phyloP scores from a whole-genome alignment of 306 rosid genomes.

The Cucurbita maxima region DNA sequence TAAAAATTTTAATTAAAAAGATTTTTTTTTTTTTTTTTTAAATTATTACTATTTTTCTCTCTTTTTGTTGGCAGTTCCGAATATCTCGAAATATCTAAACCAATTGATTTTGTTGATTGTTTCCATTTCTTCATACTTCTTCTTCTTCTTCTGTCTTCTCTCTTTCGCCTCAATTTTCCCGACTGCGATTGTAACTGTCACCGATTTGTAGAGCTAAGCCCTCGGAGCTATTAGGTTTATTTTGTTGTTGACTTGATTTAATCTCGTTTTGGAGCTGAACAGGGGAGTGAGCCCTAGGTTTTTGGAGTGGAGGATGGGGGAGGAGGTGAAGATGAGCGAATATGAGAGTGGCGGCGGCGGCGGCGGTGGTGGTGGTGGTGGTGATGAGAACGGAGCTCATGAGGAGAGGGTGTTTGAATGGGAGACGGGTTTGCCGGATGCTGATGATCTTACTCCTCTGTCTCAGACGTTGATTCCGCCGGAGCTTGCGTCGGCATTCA shows the following conservation, averaged over 20 bases:
- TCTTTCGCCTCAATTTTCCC: slow-evolving; percentile 13
- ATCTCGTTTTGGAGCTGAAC: background rate
- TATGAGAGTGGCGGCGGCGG: slow-evolving; percentile 12
- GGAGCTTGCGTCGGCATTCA: slow-evolving; percentile 75
- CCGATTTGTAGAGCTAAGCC: background rate
- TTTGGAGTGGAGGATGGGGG: slow-evolving; percentile 33
- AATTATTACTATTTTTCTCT: background rate
- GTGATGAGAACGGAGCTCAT: slow-evolving; percentile 20
- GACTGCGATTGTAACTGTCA: slow-evolving; percentile 10
- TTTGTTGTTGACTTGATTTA: background rate
- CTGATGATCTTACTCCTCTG: slow-evolving; percentile 59
- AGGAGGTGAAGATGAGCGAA: slow-evolving; percentile 53
- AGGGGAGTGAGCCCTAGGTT: background rate
- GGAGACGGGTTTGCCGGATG: slow-evolving; percentile 65
- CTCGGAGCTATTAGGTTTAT: background rate
- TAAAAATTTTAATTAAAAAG: background rate
- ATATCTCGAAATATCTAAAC: slow-evolving; percentile 21
- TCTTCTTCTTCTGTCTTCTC: background rate
- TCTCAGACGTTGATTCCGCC: slow-evolving; percentile 60
- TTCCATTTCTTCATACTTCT: slow-evolving; percentile 8
- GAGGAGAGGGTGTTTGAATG: slow-evolving; percentile 63
- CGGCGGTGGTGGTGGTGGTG: background rate
- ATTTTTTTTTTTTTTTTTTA: background rate
- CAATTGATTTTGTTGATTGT: background rate
- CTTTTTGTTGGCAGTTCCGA: slow-evolving; percentile 12